A percentile compares a stretch with the other conserved stretches of the same genome.
These are phyloP conservation scores for Epichloe baconii DNA, from an alignment of 2,329 filamentous ascomycete genomes.

Conservation along the genomic window DNA sequence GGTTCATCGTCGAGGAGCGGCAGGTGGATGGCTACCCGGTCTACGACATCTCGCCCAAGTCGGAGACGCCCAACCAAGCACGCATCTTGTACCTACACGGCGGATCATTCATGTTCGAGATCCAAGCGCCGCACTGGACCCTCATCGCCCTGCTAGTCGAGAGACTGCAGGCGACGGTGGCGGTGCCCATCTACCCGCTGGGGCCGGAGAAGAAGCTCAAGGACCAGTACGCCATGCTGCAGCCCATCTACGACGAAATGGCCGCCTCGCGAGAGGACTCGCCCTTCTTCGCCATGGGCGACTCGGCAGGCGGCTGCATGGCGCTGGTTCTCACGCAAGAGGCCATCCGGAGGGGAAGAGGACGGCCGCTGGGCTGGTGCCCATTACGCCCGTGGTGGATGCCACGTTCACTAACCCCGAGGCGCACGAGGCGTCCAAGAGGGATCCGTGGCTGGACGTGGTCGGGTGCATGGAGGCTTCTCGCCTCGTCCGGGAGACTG, in stretches of 20 bases:
- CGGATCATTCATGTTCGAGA: constrained; percentile 19
- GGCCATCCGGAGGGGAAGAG: constrained; percentile 13
- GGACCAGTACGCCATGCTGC: constrained; percentile 19
- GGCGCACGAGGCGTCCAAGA: constrained; percentile 10
- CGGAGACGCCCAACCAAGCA: constrained; percentile 14
- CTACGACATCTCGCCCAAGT: constrained; percentile 19
- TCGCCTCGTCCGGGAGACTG: constrained; percentile 15
- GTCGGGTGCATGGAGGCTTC: constrained; percentile 15
- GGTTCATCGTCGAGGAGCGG: constrained; percentile 15
- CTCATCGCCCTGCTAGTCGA: constrained; percentile 15
- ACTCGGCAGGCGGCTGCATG: constrained; percentile 20
- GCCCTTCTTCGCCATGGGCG: constrained; percentile 18
- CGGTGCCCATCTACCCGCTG: constrained; percentile 20
- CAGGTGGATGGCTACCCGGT: constrained; percentile 10
- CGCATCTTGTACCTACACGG: constrained; percentile 21
- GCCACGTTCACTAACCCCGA: constrained; percentile 18
- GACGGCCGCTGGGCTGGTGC: constrained; percentile 14
- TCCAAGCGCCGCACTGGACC: constrained; percentile 16
- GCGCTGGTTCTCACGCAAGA: constrained; percentile 18
- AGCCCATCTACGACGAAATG: constrained; percentile 20
- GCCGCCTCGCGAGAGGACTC: constrained; percentile 14
- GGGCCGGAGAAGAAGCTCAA: constrained; percentile 18
- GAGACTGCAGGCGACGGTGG: constrained; percentile 18
- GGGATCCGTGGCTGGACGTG: constrained; percentile 17
- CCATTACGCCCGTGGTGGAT: constrained; percentile 19